A percentile compares a stretch with the other conserved stretches of the same genome.
Conservation (phyloP, 495 filamentous ascomycete genomes). For the Physcia stellaris region DNA sequence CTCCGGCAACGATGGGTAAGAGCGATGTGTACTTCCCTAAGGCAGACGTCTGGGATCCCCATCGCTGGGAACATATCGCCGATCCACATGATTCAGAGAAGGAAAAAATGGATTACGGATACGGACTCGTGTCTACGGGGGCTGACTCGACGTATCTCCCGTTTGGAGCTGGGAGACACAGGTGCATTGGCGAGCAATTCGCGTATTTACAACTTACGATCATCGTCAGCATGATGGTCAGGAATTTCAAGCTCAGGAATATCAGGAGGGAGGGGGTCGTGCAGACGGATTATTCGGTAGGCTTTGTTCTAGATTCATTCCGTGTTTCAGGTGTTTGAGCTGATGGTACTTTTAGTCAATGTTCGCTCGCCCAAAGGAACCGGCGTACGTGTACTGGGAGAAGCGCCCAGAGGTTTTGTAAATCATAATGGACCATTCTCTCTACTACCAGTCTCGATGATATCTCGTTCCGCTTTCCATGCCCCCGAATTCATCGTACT, state of each 20-base stretch:
- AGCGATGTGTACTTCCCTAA: conserved; percentile 67
- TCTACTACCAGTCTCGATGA: too few relatives aligned
- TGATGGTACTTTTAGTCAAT: conserved; percentile 18
- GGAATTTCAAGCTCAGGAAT: conserved; percentile 62
- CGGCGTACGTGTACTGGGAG: conserved; percentile 54
- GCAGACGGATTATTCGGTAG: conserved; percentile 75
- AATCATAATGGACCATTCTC: too few relatives aligned
- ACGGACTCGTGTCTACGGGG: conserved; percentile 84
- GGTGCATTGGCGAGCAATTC: conserved; percentile 96
- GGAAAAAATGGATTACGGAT: conserved; percentile 81
- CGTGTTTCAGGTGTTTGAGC: background rate
- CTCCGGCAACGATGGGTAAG: conserved; percentile 62
- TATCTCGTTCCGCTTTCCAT: too few relatives aligned
- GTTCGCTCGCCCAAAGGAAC: conserved; percentile 44
- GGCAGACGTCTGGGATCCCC: conserved; percentile 70
- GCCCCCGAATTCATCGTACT: too few relatives aligned
- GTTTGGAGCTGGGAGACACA: conserved; percentile 84
- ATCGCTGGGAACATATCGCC: conserved; percentile 61
- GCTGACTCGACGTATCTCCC: conserved; percentile 79
- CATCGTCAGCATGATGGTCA: conserved; percentile 67
- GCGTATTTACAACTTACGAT: conserved; percentile 84
- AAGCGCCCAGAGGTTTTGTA: conserved; percentile 28
- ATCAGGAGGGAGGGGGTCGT: conserved; percentile 52
- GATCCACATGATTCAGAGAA: conserved; percentile 44
- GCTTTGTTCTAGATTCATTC: conserved; percentile 16